Base-by-base conservation (phyloP, 1,284 basidiomycete species). In the Apiotrichum gracile region DNA sequence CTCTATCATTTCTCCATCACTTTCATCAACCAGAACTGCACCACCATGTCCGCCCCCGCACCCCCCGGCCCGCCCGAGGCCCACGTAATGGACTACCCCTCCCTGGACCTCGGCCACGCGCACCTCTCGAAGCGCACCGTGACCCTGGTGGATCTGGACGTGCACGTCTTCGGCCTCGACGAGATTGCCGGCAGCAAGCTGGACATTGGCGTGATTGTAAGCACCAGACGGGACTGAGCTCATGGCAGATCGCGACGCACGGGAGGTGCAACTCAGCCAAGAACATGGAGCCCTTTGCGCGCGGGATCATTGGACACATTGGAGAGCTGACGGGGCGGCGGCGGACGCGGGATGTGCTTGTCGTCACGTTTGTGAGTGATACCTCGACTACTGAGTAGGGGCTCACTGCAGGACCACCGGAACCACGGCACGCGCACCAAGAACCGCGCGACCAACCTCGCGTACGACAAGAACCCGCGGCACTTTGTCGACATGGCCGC, bases 401-500 rank as follows among this genome's bases (percentile, higher is more conserved):
- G 52, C 46, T 53, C 41, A 53, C 22, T 1, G 19, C 34, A 88
- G 87, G 87, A 90, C 61, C 86, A 87, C 61, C 79, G 86, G 2
- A 89, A 89, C 64, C 88, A 90, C 59, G 88, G 87, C 7, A 69
- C 70, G 41, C 76, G 88, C 34, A 66, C 82, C n/a, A 69, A 83
- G 2, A 77, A 83, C 47, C 61, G 72, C n/a, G 72, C 69, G 24
- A 78, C 80, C 17, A 88, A 88, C 65, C 64, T 80, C 19, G 78
- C 74, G 2, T 88, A 83, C 80, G 78, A 76, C 47, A 71, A 79
- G 56, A 88, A 89, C 61, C 77, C 80, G 21, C 74, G 76, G 2
- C 87, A 89, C 76, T 55, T 73, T 10, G 43, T 85, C 34, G 87
- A 90, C 65, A 86, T 88, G 86, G 87, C 85, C 57, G 76, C 82